Evolutionary conservation across 106 monocot genomes (phyloP).

Genomic region (Acorus gramineus): DNA sequence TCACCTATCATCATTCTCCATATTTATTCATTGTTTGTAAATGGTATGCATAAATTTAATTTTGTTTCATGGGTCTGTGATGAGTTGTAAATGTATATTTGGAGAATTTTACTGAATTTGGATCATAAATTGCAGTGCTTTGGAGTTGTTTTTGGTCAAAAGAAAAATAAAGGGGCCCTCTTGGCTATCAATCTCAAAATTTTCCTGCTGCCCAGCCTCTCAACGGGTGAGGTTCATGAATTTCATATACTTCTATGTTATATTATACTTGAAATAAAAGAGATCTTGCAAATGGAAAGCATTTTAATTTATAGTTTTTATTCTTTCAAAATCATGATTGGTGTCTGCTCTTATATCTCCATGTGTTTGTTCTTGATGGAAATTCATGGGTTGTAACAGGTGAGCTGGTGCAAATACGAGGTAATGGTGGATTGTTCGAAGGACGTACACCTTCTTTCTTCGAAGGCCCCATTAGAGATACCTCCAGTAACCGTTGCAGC

Average conservation of each 20-base stretch:
- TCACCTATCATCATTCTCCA: too few relatives aligned
- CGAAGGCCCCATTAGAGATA: slow-evolving; percentile 50
- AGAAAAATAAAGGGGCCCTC: slow-evolving; percentile 90
- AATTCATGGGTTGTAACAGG: slow-evolving; percentile 30
- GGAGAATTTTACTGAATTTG: too few relatives aligned
- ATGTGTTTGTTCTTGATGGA: background rate
- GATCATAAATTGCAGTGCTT: slow-evolving; percentile 49
- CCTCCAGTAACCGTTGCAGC: slow-evolving; percentile 71
- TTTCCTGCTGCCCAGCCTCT: slow-evolving; percentile 35
- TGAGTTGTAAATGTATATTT: too few relatives aligned
- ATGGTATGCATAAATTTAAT: too few relatives aligned
- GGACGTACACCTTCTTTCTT: slow-evolving; percentile 42
- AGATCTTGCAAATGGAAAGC: too few relatives aligned
- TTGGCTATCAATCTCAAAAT: slow-evolving; percentile 87
- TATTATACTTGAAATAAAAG: background rate
- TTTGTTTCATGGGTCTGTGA: too few relatives aligned
- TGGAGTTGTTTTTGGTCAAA: slow-evolving; percentile 89
- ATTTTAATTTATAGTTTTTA: background rate
- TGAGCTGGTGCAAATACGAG: slow-evolving; percentile 98
- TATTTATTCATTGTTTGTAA: too few relatives aligned
- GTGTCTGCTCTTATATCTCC: background rate
- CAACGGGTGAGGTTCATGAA: slow-evolving; percentile 37
- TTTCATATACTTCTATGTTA: slow-evolving; percentile 1
- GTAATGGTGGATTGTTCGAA: slow-evolving; percentile 76
- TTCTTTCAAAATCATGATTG: background rate